Conservation (phyloP, 192 early-diverging fungal species). For the Tieghemiomyces parasiticus region DNA sequence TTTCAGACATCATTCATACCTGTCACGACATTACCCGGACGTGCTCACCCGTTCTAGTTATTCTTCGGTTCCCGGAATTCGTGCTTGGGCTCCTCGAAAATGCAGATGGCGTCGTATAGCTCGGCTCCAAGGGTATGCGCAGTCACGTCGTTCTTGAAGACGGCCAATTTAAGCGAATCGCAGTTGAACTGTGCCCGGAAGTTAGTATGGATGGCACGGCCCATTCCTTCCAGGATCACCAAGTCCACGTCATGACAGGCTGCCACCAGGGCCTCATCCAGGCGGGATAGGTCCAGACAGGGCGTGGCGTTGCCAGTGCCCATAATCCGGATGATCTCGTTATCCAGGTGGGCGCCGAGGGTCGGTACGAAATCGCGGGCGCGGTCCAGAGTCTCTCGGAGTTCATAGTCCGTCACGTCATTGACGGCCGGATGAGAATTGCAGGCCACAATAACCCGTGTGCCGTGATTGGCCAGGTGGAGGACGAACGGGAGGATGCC, state of each 20-base stretch:
- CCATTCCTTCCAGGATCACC: conserved; percentile 69
- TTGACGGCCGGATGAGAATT: conserved; percentile 66
- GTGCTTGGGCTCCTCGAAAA: conserved; percentile 18
- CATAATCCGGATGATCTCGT: conserved; percentile 30
- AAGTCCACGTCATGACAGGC: conserved; percentile 41
- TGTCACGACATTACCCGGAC: too few relatives aligned
- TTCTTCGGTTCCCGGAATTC: too few relatives aligned
- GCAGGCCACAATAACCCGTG: conserved; percentile 50
- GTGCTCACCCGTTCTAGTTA: too few relatives aligned
- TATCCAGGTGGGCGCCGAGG: conserved; percentile 17
- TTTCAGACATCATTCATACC: too few relatives aligned
- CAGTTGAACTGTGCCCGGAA: conserved; percentile 47
- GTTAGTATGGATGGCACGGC: conserved; percentile 70
- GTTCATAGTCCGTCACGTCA: conserved; percentile 56
- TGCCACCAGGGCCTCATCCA: conserved; percentile 41
- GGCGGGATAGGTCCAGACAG: conserved; percentile 50
- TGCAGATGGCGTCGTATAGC: conserved; percentile 52
- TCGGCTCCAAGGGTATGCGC: conserved; percentile 47
- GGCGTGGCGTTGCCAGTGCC: conserved; percentile 56
- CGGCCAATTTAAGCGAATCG: conserved; percentile 61
- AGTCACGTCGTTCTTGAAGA: conserved; percentile 62
- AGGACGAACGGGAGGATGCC: conserved; percentile 66
- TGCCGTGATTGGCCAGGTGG: conserved; percentile 33
- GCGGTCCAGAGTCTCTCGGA: conserved; percentile 29
- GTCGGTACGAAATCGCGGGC: conserved; percentile 25